Evolutionary conservation across 1,139 yeast genomes (phyloP), one percentile per base, ranked within the genome.

Genomic region (Geotrichum histeridarum): DNA sequence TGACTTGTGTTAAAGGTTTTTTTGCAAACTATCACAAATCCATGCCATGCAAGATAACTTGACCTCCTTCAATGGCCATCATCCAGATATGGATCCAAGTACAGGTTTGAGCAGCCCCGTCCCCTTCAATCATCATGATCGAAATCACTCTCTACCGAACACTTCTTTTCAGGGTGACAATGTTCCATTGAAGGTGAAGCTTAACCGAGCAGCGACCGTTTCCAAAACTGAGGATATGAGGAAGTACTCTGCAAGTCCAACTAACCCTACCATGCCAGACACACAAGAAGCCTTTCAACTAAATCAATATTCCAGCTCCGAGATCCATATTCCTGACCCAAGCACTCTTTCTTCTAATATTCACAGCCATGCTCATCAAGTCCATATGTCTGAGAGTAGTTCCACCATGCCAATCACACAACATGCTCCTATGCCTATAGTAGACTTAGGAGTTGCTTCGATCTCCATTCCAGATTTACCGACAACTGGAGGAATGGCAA

Each of bases 101-200:
- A 15, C 15, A 5, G 41, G 17, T 15, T 17, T 35, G 15, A 30
- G 11, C 17, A 27, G 27, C 41, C 15, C 42, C 14, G 14, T 30
- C n/a, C 42, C 48, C 2, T 11, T 37, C 36, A 48, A 36, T 14
- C 58, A 54, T 22, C 69, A 66, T 57, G 69, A 66, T 47, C 59
- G 70, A 31, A 66, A 66, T 49, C 65, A 64, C 42, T 66, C 70
- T 4, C 51, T 66, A 22, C 70, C 70, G 2, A 64, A 58, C 46
- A 54, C 60, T 4, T 42, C 64, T 2, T 9, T 27, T 15, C 27
- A 39, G 12, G 42, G 57, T 11, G 54, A 44, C 31, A 49, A 54
- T 37, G 15, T 50, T 52, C 39, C 48, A n/a, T 30, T 38, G 45
- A 43, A 55, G 44, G 46, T 43, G 32, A 48, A 61, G n/a, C 69